Evolutionary conservation across 2,329 filamentous ascomycete genomes (phyloP), one percentile per base, ranked within the genome.

Genomic region (Fusarium protoensiforme): DNA sequence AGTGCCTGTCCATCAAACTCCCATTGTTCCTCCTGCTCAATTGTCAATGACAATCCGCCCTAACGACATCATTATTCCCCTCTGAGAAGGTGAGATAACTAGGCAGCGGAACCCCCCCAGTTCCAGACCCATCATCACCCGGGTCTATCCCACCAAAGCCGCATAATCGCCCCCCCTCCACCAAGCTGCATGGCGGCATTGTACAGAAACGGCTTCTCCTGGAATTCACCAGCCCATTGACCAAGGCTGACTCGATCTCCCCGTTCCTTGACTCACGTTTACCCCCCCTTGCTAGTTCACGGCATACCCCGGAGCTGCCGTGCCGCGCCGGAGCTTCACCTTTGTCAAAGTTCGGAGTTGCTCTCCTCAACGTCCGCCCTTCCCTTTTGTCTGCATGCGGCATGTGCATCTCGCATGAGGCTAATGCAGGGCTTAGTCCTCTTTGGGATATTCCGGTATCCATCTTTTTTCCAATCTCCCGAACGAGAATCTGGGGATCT

Each of bases 401-500:
- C 65, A 67, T 69, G 54, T 51, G 62, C 72, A 56, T 70, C 65
- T 8, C 60, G 68, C 72, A 74, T 74, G 39, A 14, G 5, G 13
- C 72, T 73, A 75, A 72, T 75, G 72, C 72, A 67, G 22, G 18
- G 7, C 20, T 60, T 68, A 57, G 53, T 75, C 72, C 69, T 59
- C 24, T 75, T 75, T 75, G 67, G 72, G 72, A 68, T 65, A 64
- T 64, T 73, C 68, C 60, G 70, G 65, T 58, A 69, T 60, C 70
- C 38, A 46, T 66, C 63, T 60, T 56, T 53, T 46, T 36, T 31
- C 18, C 13, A 22, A 48, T 48, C 31, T 64, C 51, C 72, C 58
- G 43, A 61, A 63, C 61, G 39, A 74, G 71, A 74, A 74, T 74
- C 72, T 72, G 72, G 72, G 72, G 72, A 65, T 71, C 31, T 60